Base-by-base conservation (phyloP, 148 eudicot species). In the Chenopodium album region DNA sequence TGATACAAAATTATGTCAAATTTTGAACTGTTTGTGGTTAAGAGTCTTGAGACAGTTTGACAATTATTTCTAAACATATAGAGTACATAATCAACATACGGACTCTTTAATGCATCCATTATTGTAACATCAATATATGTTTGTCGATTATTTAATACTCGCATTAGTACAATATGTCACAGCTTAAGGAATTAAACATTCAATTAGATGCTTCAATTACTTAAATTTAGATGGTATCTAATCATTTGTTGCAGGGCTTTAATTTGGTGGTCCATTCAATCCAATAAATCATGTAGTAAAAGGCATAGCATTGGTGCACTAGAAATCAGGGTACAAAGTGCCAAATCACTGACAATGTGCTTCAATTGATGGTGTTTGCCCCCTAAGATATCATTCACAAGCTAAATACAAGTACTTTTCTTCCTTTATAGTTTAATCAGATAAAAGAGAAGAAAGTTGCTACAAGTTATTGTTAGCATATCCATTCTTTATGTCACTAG, bases 191-290 rank as follows among this genome's bases (percentile, higher is more conserved):
- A 56, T 2, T 17, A 56, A 56, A 14, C 20, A 19, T 56, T 56
- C 62, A 56, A 14, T 56, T 56, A 16, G 4, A 56, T 62, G 23
- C 10, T 22, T 22, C 10, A 20, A 41, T 71, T 37, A 41, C 75
- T 37, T 41, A 6, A 2, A 1, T 8, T 17, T 37, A 20, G 26
- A 44, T 71, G 10, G 22, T 71, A 8, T 8, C 31, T 73, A 73
- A 73, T 73, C 76, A 73, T 73, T 73, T 44, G 76, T 22, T 46
- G 76, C 59, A 73, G 76, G 23, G 59, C 59, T 73, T 37, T 44
- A 8, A 41, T 47, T 9, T 13, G 26, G 59, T 73, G 76, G 76
- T 73, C 76, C 76, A 73, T 73, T 10, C 28, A 73, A 46, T 44
- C 31, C 29, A 44, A 7, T 34, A 37, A 17, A 41, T 4, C 74